These are phyloP conservation scores for Pythium vanterpoolii DNA, from an alignment of 352 stramenopile genomes.

Conservation along the genomic window DNA sequence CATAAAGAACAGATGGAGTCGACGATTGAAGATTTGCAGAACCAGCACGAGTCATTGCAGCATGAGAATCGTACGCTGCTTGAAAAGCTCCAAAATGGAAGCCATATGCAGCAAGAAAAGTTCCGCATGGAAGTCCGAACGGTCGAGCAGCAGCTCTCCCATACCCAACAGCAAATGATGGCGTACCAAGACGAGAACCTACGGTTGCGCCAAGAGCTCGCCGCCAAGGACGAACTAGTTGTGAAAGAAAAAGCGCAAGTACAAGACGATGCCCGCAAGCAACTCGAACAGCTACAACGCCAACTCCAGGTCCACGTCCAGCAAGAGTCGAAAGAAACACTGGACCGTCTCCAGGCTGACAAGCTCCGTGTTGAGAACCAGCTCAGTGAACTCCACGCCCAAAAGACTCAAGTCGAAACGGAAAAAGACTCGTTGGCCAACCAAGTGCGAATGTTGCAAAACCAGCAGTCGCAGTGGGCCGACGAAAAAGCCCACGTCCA, in stretches of 20 bases:
- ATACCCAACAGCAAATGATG: slow-evolving; percentile 68
- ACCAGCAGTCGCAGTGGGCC: slow-evolving; percentile 51
- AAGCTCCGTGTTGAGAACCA: slow-evolving; percentile 44
- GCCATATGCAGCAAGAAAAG: slow-evolving; percentile 68
- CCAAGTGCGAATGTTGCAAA: slow-evolving; percentile 47
- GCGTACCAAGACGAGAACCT: slow-evolving; percentile 72
- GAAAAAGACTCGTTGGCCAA: slow-evolving; percentile 48
- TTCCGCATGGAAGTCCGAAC: slow-evolving; percentile 59
- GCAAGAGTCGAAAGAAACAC: slow-evolving; percentile 47
- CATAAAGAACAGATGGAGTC: slow-evolving; percentile 50
- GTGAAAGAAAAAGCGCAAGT: slow-evolving; percentile 49
- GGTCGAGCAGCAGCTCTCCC: slow-evolving; percentile 58
- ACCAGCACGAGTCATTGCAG: slow-evolving; percentile 57
- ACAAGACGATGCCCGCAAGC: slow-evolving; percentile 57
- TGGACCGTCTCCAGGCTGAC: slow-evolving; percentile 40
- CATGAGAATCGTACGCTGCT: slow-evolving; percentile 64
- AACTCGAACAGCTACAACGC: slow-evolving; percentile 51
- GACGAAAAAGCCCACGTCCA: slow-evolving; percentile 52
- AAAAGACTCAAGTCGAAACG: slow-evolving; percentile 49
- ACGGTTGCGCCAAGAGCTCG: slow-evolving; percentile 46
- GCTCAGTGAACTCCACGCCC: slow-evolving; percentile 34
- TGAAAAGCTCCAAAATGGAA: slow-evolving; percentile 65
- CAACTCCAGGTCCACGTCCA: slow-evolving; percentile 58
- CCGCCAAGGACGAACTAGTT: slow-evolving; percentile 55
- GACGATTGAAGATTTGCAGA: slow-evolving; percentile 53